Evolutionary conservation across 2,329 filamentous ascomycete species (phyloP), one percentile per base, ranked within the genome.

Genomic region (Alternaria ventricosa): DNA sequence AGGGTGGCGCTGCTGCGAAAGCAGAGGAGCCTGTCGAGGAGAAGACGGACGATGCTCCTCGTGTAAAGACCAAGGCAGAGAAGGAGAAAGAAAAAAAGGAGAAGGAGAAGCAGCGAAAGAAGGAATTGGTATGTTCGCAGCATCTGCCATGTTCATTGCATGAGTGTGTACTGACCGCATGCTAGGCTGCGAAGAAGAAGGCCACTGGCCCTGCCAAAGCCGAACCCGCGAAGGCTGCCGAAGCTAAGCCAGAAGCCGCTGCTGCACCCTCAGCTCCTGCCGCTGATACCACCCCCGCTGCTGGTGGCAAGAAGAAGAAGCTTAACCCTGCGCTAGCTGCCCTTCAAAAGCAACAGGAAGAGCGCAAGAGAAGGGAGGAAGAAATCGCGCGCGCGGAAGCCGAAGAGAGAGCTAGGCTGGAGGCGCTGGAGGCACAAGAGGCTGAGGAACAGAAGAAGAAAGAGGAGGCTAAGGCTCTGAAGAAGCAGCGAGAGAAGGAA

Each of bases 51-150:
- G 78, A 76, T 43, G 74, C 65, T 25, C 75, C 85, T 68, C 74
- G 89, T 59, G 86, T 98, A 53, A 89, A 98, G 83, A 97, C 93
- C 43, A 99, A 98, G 88, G 96, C 96, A 62, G 94, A 99, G 84
- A 99, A 99, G 85, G 96, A 99, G 81, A 97, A 93, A 82, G 87
- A 95, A 76, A 98, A 95, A 87, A 99, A 97, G 84, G 96, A 99
- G 84, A 90, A 93, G 65, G 96, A 99, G 85, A 99, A 99, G 89
- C 92, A 96, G 84, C 88, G 94, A 71, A 99, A 99, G 85, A 99
- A 94, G 89, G 96, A 99, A 82, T 92, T 98, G 88, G 93, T 96
- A 80, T 61, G 84, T 66, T 30, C 36, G 23, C 5, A 11, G 11
- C 47, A n/a, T 30, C 6, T 15, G n/a, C 2, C 7, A 43, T 30